Conservation (phyloP, 306 rosid species). For the Oemleria cerasiformis region DNA sequence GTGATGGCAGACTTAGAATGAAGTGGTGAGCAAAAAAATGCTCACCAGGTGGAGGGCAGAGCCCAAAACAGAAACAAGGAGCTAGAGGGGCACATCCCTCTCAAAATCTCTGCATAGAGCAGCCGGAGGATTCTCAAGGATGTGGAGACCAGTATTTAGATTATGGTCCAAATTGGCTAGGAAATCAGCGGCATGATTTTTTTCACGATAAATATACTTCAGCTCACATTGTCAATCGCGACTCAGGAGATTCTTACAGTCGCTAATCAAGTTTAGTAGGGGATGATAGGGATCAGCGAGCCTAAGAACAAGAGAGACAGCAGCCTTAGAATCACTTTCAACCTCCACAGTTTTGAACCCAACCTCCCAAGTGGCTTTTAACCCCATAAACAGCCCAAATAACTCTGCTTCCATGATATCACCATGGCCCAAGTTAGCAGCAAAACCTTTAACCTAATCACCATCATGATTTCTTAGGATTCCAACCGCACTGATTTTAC, state of each 20-base stretch:
- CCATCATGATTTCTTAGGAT: not conserved
- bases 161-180: not conserved
- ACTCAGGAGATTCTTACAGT: not conserved
- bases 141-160: not conserved
- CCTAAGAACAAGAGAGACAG: not conserved
- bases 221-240: not conserved
- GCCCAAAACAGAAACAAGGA: not conserved
- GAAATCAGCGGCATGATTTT: too few relatives aligned
- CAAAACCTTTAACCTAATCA: not conserved
- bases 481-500: not conserved
- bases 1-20: too few relatives aligned
- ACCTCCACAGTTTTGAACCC: not conserved
- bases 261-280: accelerated
- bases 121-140: not conserved
- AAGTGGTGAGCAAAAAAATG: too few relatives aligned
- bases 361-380: not conserved
- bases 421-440: not conserved
- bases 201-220: too few relatives aligned
- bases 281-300: not conserved
- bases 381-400: not conserved
- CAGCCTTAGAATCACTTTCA: not conserved
- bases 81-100: not conserved
- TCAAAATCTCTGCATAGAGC: not conserved
- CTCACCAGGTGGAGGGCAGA: too few relatives aligned
- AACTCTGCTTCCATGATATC: not conserved